A percentile compares a stretch with the other conserved stretches of the same genome.
These are phyloP conservation scores for Xerocomus nothofagi DNA, from an alignment of 1,284 basidiomycete species.

Conservation along the genomic window DNA sequence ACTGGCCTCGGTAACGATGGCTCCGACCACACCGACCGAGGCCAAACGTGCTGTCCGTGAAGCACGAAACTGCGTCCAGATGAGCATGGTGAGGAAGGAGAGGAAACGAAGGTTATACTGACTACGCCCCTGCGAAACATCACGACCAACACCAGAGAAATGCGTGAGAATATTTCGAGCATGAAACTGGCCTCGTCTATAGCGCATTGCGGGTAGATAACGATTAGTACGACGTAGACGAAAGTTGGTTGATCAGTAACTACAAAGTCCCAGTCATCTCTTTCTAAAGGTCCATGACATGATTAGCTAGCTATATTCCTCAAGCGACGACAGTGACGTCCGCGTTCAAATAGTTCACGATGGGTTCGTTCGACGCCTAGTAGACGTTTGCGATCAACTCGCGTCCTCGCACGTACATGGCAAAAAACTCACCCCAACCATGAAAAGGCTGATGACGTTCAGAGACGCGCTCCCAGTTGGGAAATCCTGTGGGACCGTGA, in stretches of 20 bases:
- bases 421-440: conserved; percentile 29
- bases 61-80: conserved; percentile 21
- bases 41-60: conserved; percentile 26
- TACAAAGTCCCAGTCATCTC: neutral
- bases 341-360: conserved; percentile 25
- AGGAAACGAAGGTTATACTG: conserved; percentile 6
- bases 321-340: conserved; percentile 18
- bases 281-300: neutral
- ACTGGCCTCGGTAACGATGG: conserved; percentile 14
- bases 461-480: conserved; percentile 14
- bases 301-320: neutral
- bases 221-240: neutral
- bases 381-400: conserved; percentile 2
- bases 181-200: too few relatives aligned
- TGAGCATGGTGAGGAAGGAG: conserved; percentile 1
- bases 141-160: conserved; percentile 5
- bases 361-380: conserved; percentile 19
- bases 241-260: neutral
- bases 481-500: conserved; percentile 20
- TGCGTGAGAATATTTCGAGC: conserved; percentile 14
- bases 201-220: neutral
- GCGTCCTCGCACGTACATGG: neutral
- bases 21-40: conserved; percentile 15
- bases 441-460: conserved; percentile 27
- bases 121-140: conserved; percentile 31